Percentiles rank a stretch among this genome's conserved stretches.
These are phyloP conservation scores for Fomitiporia mediterranea DNA, from an alignment of 1,284 basidiomycete species.

Conservation along the genomic window DNA sequence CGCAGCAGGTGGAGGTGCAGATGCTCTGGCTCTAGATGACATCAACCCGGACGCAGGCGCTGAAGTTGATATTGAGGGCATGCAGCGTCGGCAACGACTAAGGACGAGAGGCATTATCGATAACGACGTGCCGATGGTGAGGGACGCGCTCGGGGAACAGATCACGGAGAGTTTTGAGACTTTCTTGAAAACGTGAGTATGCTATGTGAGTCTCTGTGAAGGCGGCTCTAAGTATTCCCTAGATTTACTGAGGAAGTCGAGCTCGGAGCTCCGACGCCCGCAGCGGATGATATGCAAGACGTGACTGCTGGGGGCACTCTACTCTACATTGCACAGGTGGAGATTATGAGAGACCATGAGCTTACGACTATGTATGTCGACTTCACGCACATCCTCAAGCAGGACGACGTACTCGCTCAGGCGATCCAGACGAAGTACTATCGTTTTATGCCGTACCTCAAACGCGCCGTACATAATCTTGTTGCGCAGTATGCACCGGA, in stretches of 20 bases:
- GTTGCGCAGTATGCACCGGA: constrained; percentile 86
- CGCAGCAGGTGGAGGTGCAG: constrained; percentile 27
- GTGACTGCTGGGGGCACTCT: constrained; percentile 58
- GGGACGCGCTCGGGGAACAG: constrained; percentile 90
- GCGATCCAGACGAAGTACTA: constrained; percentile 96
- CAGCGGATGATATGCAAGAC: constrained; percentile 56
- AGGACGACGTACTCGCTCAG: constrained; percentile 88
- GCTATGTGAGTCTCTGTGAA: not conserved
- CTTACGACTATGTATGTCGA: constrained; percentile 96
- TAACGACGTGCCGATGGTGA: constrained; percentile 77
- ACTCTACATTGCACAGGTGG: constrained; percentile 88
- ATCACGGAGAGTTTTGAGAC: constrained; percentile 87
- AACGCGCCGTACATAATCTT: constrained; percentile 85
- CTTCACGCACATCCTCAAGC: constrained; percentile 84
- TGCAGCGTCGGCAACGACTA: constrained; percentile 41
- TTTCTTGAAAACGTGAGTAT: constrained; percentile 83
- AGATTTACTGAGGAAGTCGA: constrained; percentile 82
- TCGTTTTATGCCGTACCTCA: constrained; percentile 91
- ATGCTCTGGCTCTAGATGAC: constrained; percentile 60
- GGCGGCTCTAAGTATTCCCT: constrained; percentile 11
- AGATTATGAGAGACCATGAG: constrained; percentile 89
- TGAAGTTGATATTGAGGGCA: constrained; percentile 34
- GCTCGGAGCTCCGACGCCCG: constrained; percentile 66
- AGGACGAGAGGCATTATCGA: constrained; percentile 47
- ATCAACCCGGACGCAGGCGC: constrained; percentile 45